Percentiles rank a stretch among this genome's conserved stretches.
These are phyloP conservation scores for Lactifluus subvellereus DNA, from an alignment of 768 basidiomycete genomes.

Conservation along the genomic window DNA sequence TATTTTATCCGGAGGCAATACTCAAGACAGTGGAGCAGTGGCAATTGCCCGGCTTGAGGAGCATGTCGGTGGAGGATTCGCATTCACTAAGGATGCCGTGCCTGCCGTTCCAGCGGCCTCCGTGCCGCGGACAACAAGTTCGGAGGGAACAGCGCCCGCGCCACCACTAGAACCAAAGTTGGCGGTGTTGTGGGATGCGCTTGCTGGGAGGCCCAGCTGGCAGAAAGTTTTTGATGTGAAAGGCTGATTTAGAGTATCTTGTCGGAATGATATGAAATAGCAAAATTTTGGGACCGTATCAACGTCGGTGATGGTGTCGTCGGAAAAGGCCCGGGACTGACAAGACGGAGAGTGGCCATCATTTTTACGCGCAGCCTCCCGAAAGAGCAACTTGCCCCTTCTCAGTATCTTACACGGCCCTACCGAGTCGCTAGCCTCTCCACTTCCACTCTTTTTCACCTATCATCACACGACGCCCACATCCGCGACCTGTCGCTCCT, in stretches of 20 bases:
- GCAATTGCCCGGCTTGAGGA: slow-evolving; percentile 48
- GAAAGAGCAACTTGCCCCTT: background rate
- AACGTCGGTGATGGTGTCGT: slow-evolving; percentile 2
- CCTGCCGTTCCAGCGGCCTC: slow-evolving; percentile 5
- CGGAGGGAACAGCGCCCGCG: slow-evolving; percentile 1
- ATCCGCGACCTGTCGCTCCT: background rate
- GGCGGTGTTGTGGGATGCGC: slow-evolving; percentile 65
- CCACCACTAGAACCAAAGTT: slow-evolving; percentile 33
- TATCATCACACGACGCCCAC: background rate
- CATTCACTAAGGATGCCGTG: slow-evolving; percentile 31
- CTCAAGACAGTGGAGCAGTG: slow-evolving; percentile 44
- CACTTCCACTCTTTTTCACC: slow-evolving; percentile 2
- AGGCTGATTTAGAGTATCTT: background rate
- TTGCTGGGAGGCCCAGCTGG: slow-evolving; percentile 65
- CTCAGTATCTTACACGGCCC: no score
- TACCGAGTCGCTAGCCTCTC: background rate
- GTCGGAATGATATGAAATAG: background rate
- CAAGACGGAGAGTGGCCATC: no score
- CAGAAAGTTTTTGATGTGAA: slow-evolving; percentile 48
- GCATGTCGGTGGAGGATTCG: slow-evolving; percentile 43
- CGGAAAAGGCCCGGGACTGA: background rate
- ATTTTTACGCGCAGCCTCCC: background rate
- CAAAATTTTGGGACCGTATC: background rate
- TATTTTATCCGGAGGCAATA: slow-evolving; percentile 48
- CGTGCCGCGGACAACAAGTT: slow-evolving; percentile 23